A percentile compares a stretch with the other conserved stretches of the same genome.
phyloP scores from a whole-genome alignment of 768 basidiomycete species.

The Bullera alba region DNA sequence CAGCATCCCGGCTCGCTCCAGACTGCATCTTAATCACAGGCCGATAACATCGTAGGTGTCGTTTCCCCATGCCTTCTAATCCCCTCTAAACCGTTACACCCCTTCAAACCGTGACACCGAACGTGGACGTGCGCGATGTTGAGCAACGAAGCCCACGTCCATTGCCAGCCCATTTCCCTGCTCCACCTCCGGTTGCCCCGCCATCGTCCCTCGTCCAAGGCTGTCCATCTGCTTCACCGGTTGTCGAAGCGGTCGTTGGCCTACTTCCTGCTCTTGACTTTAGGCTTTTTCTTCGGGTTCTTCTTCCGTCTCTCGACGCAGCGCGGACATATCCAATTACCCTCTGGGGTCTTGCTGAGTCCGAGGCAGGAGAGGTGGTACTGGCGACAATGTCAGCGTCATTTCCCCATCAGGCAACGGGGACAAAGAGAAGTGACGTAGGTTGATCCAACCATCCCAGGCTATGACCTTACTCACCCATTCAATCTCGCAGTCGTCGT shows the following conservation, averaged over 20 bases:
- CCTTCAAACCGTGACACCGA: too few species aligned
- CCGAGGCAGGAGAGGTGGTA: conserved; percentile 38
- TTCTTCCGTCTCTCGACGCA: conserved; percentile 32
- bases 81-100: too few species aligned
- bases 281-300: conserved; percentile 19
- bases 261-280: not conserved
- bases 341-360: conserved; percentile 28
- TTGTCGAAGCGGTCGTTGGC: not conserved
- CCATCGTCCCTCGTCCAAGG: too few species aligned
- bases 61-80: too few species aligned
- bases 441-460: not conserved
- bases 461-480: conserved; percentile 47
- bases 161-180: too few species aligned
- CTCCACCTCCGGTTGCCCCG: too few species aligned
- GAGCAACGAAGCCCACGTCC: too few species aligned
- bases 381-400: conserved; percentile 12
- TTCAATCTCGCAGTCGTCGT: conserved; percentile 45
- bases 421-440: not conserved
- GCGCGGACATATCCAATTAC: conserved; percentile 36
- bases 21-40: too few species aligned
- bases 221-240: too few species aligned
- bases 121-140: too few species aligned
- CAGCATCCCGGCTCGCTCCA: too few species aligned
- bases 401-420: not conserved
- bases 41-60: too few species aligned